Evolutionary conservation across 352 stramenopile species (phyloP).

Genomic region (Phytopythium helicoides): DNA sequence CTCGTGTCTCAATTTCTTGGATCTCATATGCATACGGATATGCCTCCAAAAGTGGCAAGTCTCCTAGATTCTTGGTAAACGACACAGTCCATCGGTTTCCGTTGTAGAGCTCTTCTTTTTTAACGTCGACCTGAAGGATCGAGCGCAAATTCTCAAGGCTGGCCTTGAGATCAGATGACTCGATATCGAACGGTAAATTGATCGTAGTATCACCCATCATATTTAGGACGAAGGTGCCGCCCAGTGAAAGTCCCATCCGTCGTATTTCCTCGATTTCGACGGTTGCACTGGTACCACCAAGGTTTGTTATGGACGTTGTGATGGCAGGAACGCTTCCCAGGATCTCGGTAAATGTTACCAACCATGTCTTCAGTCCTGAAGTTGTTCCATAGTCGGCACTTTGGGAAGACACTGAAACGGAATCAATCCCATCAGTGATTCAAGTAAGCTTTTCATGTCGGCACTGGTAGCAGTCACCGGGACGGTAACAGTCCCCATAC

Average conservation of each 20-base stretch:
- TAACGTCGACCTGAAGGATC: conserved; percentile 69
- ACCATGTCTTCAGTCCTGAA: conserved; percentile 58
- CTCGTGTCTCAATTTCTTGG: conserved; percentile 89
- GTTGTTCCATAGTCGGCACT: conserved; percentile 46
- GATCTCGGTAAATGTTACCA: conserved; percentile 93
- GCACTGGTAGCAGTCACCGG: conserved; percentile 27
- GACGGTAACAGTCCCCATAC: conserved; percentile 42
- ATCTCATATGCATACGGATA: conserved; percentile 91
- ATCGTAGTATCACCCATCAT: conserved; percentile 90
- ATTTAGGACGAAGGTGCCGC: conserved; percentile 92
- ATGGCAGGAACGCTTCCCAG: conserved; percentile 89
- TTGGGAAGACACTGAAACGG: conserved; percentile 60
- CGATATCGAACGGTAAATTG: conserved; percentile 91
- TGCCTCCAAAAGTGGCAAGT: conserved; percentile 88
- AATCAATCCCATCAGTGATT: conserved; percentile 75
- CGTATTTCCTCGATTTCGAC: conserved; percentile 71
- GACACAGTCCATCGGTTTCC: conserved; percentile 94
- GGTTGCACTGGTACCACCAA: conserved; percentile 55
- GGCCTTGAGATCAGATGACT: conserved; percentile 78
- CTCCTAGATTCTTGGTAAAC: conserved; percentile 95
- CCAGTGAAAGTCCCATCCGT: conserved; percentile 77
- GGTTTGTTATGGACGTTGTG: conserved; percentile 44
- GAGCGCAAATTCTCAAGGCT: conserved; percentile 71
- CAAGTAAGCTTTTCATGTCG: conserved; percentile 60
- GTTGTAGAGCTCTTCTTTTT: conserved; percentile 67